These are phyloP conservation scores for Calonectria leucothoes DNA, from an alignment of 2,329 filamentous ascomycete species.

Conservation along the genomic window DNA sequence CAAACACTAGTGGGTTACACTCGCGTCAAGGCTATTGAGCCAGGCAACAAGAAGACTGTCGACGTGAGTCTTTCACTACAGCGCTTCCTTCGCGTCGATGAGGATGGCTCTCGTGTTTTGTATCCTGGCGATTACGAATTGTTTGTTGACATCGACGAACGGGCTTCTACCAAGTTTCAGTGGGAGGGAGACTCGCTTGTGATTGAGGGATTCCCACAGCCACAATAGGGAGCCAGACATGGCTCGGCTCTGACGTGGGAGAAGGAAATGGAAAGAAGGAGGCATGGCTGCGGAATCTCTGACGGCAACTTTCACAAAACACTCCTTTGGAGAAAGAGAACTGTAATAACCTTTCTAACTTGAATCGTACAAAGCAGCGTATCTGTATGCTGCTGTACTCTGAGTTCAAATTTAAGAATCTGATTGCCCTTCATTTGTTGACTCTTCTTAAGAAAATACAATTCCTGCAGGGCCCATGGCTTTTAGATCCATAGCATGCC, in stretches of 20 bases:
- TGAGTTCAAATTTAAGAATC: too few species aligned
- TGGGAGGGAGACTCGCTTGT: not conserved
- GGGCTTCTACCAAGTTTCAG: not conserved
- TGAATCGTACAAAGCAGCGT: too few species aligned
- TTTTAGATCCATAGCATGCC: too few species aligned
- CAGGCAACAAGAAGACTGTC: not conserved
- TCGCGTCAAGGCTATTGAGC: not conserved
- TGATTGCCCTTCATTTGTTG: too few species aligned
- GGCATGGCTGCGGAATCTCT: not conserved
- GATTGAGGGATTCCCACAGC: not conserved
- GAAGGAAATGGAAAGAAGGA: not conserved
- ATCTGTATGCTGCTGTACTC: too few species aligned
- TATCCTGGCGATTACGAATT: not conserved
- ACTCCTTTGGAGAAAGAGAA: too few species aligned
- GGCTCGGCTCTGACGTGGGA: not conserved
- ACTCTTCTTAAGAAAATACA: too few species aligned
- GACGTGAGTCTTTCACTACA: not conserved
- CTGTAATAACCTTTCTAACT: too few species aligned
- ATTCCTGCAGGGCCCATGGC: too few species aligned
- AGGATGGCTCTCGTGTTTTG: not conserved
- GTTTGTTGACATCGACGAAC: not conserved
- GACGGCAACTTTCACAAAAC: too few species aligned
- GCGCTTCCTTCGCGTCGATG: not conserved
- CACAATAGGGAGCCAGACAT: not conserved
- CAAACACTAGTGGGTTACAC: not conserved